Evolutionary conservation across 306 rosid species (phyloP), one percentile per base, ranked within the genome.

Genomic region (Macrotyloma uniflorum): DNA sequence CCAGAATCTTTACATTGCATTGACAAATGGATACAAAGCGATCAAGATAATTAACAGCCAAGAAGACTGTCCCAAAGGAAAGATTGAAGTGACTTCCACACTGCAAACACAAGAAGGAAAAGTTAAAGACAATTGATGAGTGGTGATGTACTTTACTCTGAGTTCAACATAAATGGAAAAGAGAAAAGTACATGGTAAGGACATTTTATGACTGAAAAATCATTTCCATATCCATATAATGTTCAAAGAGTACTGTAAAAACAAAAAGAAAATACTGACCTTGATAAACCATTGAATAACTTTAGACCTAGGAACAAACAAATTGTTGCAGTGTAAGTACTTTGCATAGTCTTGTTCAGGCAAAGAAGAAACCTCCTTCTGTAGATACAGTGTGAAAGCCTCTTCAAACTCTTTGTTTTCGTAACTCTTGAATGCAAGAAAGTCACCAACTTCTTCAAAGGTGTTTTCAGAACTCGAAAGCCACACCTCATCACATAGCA

Each of bases 11-110:
- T 63, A 63, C 69, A 35, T 63, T 33, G 47, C 26, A 33, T 63
- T 63, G 69, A 35, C 69, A 63, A 63, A 63, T 63, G 26, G 46
- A 63, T 35, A 63, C 47, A 63, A 63, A 63, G 47, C 69, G 69
- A 63, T 63, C 69, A 33, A 63, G 69, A 35, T 63, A 63, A 35
- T 35, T 63, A 35, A 63, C 16, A 33, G 69, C 69, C 13, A 33
- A 63, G 45, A 63, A 63, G 11, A 63, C 16, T 35, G 69, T 63
- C 8, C 69, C 69, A 35, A 63, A 63, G 16, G 47, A 63, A 35
- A 63, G 69, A 63, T 63, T 63, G 18, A 63, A 63, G 47, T 3
- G 69, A 18, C 47, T 35, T 35, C 69, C 19, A 63, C 69, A 63
- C 69, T 63, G 69, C 46, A 35, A 9, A 18, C 15, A 63, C 46